These are phyloP conservation scores for Ganoderma sinense DNA, from an alignment of 1,284 basidiomycete genomes.

Conservation along the genomic window DNA sequence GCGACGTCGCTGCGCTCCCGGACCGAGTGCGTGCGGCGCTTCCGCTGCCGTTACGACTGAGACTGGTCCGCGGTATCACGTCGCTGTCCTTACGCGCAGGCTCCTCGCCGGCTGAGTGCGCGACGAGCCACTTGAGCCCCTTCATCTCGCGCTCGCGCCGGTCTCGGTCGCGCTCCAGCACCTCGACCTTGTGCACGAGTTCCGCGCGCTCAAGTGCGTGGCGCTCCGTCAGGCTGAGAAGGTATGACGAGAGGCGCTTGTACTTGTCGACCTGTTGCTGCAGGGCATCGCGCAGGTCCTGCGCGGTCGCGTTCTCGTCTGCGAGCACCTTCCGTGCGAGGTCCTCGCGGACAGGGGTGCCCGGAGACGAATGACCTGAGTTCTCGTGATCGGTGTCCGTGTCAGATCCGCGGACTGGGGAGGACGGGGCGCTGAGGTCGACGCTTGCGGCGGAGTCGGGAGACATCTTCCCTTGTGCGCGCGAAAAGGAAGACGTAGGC, in stretches of 20 bases:
- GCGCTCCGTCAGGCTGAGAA: conserved; percentile 48
- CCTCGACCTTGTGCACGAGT: conserved; percentile 48
- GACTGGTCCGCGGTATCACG: conserved; percentile 12
- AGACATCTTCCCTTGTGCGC: conserved; percentile 16
- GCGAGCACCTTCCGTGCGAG: conserved; percentile 18
- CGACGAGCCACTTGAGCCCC: conserved; percentile 56
- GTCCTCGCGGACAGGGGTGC: conserved; percentile 21
- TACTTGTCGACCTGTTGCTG: conserved; percentile 43
- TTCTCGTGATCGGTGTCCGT: conserved; percentile 9
- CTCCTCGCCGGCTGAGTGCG: conserved; percentile 36
- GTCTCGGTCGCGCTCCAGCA: conserved; percentile 49
- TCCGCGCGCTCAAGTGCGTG: conserved; percentile 52
- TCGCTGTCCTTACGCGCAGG: conserved; percentile 26
- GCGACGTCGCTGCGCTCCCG: conserved; percentile 19
- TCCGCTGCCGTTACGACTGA: neutral
- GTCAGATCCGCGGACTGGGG: conserved; percentile 21
- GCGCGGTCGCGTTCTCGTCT: conserved; percentile 28
- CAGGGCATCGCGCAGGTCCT: conserved; percentile 44
- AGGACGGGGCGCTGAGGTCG: conserved; percentile 16
- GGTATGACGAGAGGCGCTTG: conserved; percentile 46
- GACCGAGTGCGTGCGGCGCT: conserved; percentile 16
- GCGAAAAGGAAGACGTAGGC: conserved; percentile 24
- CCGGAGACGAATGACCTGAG: neutral
- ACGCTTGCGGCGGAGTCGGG: conserved; percentile 5
- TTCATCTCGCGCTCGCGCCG: conserved; percentile 55